A percentile compares a stretch with the other conserved stretches of the same genome.
These are phyloP conservation scores for Guadua angustifolia DNA, from an alignment of 176 grass and related monocot genomes.

Conservation along the genomic window DNA sequence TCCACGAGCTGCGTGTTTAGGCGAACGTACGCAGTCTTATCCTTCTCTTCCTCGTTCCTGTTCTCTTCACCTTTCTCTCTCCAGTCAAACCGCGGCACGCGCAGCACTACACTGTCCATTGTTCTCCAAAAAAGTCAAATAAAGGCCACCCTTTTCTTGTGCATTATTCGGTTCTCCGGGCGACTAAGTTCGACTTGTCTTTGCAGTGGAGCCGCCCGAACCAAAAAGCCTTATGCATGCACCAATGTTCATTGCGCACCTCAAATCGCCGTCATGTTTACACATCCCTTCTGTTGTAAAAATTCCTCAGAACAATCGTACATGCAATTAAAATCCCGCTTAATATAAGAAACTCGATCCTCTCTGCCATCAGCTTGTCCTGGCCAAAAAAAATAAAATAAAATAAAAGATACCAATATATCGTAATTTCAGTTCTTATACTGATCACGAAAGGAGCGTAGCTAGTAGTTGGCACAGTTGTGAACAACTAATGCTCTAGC, in stretches of 20 bases:
- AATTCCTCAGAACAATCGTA: too few species aligned
- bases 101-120: conserved; percentile 26
- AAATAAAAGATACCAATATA: too few species aligned
- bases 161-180: conserved; percentile 49
- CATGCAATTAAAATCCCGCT: too few species aligned
- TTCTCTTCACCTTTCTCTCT: not conserved
- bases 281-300: too few species aligned
- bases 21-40: not conserved
- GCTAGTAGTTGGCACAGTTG: too few species aligned
- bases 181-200: conserved; percentile 29
- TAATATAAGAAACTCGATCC: too few species aligned
- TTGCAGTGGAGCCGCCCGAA: conserved; percentile 31
- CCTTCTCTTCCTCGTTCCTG: not conserved
- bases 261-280: not conserved
- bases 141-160: conserved; percentile 43
- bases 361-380: too few species aligned
- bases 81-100: conserved; percentile 40
- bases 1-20: conserved; percentile 30
- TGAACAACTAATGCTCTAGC: too few species aligned
- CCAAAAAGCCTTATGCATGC: not conserved
- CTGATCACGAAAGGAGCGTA: too few species aligned
- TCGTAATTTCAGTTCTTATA: too few species aligned
- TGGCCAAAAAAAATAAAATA: too few species aligned
- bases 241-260: not conserved
- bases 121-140: conserved; percentile 45